Conservation (phyloP, 2,329 filamentous ascomycete genomes). For the Pseudopithomyces maydicus region DNA sequence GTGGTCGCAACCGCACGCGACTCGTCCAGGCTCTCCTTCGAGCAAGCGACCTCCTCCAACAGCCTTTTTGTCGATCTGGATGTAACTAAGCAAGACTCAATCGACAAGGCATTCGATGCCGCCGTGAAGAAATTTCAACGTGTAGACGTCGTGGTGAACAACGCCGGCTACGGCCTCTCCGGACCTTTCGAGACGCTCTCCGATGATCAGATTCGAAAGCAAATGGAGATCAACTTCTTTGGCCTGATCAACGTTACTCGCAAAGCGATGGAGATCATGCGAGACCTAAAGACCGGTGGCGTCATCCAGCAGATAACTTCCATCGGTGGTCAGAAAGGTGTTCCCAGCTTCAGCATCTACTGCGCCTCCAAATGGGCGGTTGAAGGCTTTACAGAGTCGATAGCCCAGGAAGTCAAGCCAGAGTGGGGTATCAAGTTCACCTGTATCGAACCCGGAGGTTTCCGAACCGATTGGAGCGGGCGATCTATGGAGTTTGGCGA, state of each 20-base stretch:
- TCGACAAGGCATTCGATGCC: constrained; percentile 52
- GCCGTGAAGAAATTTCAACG: constrained; percentile 57
- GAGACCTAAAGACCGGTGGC: constrained; percentile 18
- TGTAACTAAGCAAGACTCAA: constrained; percentile 54
- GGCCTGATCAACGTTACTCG: constrained; percentile 61
- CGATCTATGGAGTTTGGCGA: constrained; percentile 54
- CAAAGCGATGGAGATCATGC: constrained; percentile 45
- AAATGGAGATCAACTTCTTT: constrained; percentile 66
- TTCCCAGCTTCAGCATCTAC: constrained; percentile 49
- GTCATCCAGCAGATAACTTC: constrained; percentile 24
- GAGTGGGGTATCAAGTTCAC: constrained; percentile 55
- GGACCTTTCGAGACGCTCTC: constrained; percentile 60
- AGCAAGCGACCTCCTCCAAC: constrained; percentile 51
- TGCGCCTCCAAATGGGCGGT: constrained; percentile 53
- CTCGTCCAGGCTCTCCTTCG: constrained; percentile 48
- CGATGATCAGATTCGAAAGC: constrained; percentile 54
- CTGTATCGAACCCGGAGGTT: constrained; percentile 53
- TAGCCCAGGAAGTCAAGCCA: constrained; percentile 51
- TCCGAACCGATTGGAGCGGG: constrained; percentile 53
- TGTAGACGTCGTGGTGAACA: constrained; percentile 66
- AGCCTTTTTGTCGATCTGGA: constrained; percentile 58
- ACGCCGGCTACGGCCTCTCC: constrained; percentile 62
- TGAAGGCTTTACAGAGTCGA: constrained; percentile 54
- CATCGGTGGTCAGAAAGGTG: constrained; percentile 13
- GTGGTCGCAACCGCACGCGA: constrained; percentile 54